These are phyloP conservation scores for Hippophae rhamnoides DNA, from an alignment of 306 rosid genomes.

Conservation along the genomic window DNA sequence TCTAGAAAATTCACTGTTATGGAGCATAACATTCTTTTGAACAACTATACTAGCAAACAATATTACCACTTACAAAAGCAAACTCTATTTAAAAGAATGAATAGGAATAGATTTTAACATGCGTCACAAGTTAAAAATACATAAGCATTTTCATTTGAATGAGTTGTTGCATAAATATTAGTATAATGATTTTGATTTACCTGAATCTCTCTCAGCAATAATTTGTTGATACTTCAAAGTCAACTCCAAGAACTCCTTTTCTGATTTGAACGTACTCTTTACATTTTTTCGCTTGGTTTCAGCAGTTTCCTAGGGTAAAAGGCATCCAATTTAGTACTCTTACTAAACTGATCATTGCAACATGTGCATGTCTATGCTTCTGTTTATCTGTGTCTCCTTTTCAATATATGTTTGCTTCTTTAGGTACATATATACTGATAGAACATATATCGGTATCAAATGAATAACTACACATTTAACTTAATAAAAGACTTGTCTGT, in stretches of 20 bases:
- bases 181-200: constrained; percentile 34
- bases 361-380: too few species aligned
- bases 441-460: not conserved
- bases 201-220: constrained; percentile 81
- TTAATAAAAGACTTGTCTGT: too few species aligned
- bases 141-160: not conserved
- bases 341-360: not conserved
- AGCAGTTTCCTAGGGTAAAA: constrained; percentile 47
- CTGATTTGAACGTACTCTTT: constrained; percentile 73
- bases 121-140: not conserved
- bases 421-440: not conserved
- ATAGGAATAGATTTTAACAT: not conserved
- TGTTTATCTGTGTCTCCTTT: too few species aligned
- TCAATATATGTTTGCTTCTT: not conserved
- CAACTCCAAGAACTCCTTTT: constrained; percentile 81
- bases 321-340: not conserved
- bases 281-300: constrained; percentile 67
- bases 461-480: too few species aligned
- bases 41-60: not conserved
- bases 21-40: not conserved
- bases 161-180: constrained; percentile 8
- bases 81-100: not conserved
- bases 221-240: constrained; percentile 86
- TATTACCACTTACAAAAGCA: not conserved
- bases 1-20: too few species aligned